Evolutionary conservation across 2,329 filamentous ascomycete genomes (phyloP), one percentile per base, ranked within the genome.

Genomic region (Leptoxyphium fumago): DNA sequence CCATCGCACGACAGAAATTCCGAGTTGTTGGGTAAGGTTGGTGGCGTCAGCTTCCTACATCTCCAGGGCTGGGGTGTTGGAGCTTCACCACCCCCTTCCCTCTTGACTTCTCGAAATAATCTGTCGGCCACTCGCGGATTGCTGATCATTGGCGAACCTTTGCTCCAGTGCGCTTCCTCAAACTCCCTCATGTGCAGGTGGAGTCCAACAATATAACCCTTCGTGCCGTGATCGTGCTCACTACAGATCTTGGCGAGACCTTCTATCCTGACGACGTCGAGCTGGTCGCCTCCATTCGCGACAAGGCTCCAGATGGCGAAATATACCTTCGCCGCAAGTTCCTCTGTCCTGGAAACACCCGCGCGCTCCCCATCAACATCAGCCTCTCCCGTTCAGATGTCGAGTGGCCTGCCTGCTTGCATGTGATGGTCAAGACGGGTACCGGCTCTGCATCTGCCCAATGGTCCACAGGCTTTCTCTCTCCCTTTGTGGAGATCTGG

Each of bases 181-280:
- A 82, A 54, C 65, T 74, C 2, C 79, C 80, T 9, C 66, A 68
- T 44, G 61, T 71, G 36, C 54, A 58, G 38, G 58, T 61, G 46
- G 64, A 67, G 43, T 46, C 55, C 21, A 63, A 64, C 28, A 53
- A 54, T 13, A 56, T 69, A 45, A 57, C 60, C 13, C 60, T 77
- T 45, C 71, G 64, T 47, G 64, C 70, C 40, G 65, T 77, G 28
- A 65, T 83, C 46, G 80, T 78, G 34, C 70, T 84, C 55, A 80
- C 78, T 10, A 82, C 78, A 18, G 80, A 84, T 55, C 65, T 84
- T 7, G 80, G 80, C 14, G 78, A 82, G 52, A 70, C 69, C 1
- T 80, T 81, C 55, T 68, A 76, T 38, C 66, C 70, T n/a, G 54
- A 64, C 39, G 61, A 72, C 52, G 52, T 71, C 17, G 54, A 63